Base-by-base conservation (phyloP, 2,329 filamentous ascomycete genomes). In the Phaeosphaeriaceae sp. region DNA sequence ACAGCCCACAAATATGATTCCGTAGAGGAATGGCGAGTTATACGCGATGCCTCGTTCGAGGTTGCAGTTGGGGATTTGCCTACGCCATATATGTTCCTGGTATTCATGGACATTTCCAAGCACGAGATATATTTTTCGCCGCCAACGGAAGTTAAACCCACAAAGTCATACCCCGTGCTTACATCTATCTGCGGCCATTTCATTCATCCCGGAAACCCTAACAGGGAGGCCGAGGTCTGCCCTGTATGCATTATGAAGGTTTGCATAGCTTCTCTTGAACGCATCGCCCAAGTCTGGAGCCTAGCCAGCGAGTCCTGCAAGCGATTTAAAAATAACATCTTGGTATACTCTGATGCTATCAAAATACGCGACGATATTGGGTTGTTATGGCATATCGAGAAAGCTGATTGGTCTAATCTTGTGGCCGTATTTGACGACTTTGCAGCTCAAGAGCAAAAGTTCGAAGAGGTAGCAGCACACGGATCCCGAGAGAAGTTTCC, bases 221-320 rank as follows among this genome's bases (percentile, higher is more conserved):
- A 9, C 26, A 20, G 9, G 15, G 1, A 9, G 16, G 26, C 6
- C 13, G 16, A 26, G 9, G n/a, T 45, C 3, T 49, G 34, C 16
- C 34, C 46, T 8, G 12, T 33, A 6, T 49, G 46, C 29, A 16
- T 45, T 3, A 49, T 49, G 29, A 23, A 15, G 4, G 26, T 44
- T 12, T 49, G 40, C 32, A 11, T 49, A 8, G 33, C 23, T 8
- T 44, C 39, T 11, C 46, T 48, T 15, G n/a, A 33, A 7, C 46
- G 40, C 6, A 48, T 48, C 16, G 33, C 40, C 3, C 13, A 28
- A 20, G 26, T 45, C 41, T 49, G 46, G 46, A n/a, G 18, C 17
- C 29, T 44, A 2, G 5, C 21, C 6, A 11, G 16, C 12, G 13
- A 21, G 23, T 4, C 5, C 11, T 17, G 16, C 23, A 26, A 1